Base-by-base conservation (phyloP, 2,329 filamentous ascomycete genomes). In the Helicocarpus griseus region DNA sequence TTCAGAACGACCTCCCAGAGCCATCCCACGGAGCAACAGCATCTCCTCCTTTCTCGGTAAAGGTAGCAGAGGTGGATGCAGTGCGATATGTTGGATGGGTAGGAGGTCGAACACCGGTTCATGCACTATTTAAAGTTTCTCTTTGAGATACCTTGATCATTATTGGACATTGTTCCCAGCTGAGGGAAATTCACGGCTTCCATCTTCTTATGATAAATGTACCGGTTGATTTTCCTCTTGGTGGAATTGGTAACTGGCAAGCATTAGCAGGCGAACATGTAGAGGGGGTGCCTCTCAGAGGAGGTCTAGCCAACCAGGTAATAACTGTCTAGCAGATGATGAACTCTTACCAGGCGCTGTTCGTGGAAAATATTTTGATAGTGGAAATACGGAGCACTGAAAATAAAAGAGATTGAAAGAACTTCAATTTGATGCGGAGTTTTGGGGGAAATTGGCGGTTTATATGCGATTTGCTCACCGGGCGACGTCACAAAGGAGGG, bases 51-150 rank as follows among this genome's bases (percentile, higher is more conserved):
- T 44, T 7, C 17, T 7, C 39, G 13, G 54, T 9, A 29, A 28
- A n/a, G 38, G 57, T 11, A 31, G 26, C 29, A 57, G 56, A 59
- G 58, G 49, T 57, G 59, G 60, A 58, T 63, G 58, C 35, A 51
- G 22, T 26, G 31, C 31, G n/a, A n/a, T n/a, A 26, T 40, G 43
- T 53, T 56, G 58, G 53, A 62, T 61, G 53, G 57, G 55, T 57
- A 58, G 59, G 58, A 53, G 73, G 68, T 73, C 73, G 73, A 75
- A 77, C 80, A 83, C 80, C 80, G 80, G 80, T 78, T 77, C 80
- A 83, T 78, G 78, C 79, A 73, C 73, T 67, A 61, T 65, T 58
- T n/a, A n/a, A 11, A 54, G 48, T 61, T 68, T 70, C 68, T 66
- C 14, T n/a, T 64, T 68, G 67, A 68, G 66, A 71, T 73, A 74